A percentile compares a stretch with the other conserved stretches of the same genome.
Conservation (phyloP, 805 yeast genomes). For the Yarrowia sp. region DNA sequence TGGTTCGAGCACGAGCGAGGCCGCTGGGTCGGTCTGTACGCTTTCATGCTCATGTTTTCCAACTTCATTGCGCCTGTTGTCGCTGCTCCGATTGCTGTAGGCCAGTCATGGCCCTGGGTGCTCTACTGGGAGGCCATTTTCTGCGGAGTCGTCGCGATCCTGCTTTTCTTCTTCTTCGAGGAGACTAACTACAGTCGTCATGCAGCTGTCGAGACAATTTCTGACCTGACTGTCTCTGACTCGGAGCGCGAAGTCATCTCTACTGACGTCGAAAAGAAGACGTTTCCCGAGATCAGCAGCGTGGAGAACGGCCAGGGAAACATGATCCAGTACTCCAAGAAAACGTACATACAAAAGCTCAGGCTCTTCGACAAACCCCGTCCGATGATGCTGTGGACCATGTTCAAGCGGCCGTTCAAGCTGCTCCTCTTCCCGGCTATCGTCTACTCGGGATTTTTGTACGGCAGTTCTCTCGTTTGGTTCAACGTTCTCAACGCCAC, state of each 20-base stretch:
- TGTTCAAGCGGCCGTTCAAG: conserved; percentile 15
- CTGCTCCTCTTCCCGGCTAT: conserved; percentile 8
- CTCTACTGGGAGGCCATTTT: conserved; percentile 26
- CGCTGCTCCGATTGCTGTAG: conserved; percentile 8
- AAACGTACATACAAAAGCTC: conserved; percentile 25
- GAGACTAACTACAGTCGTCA: conserved; percentile 18
- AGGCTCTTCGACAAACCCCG: conserved; percentile 10
- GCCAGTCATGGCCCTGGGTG: conserved; percentile 28
- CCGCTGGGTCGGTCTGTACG: conserved; percentile 67
- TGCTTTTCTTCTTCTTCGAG: conserved; percentile 21
- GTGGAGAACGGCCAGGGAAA: neutral
- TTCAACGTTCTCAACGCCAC: conserved; percentile 25
- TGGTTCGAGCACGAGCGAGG: conserved; percentile 78
- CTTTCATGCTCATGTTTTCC: conserved; percentile 51
- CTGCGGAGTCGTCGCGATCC: neutral
- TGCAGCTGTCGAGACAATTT: too few species aligned
- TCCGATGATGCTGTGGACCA: neutral
- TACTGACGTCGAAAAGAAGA: neutral
- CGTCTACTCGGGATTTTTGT: conserved; percentile 16
- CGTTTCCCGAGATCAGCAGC: neutral
- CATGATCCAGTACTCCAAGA: neutral
- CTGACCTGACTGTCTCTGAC: neutral
- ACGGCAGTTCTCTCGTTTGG: conserved; percentile 10
- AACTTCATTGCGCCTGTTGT: conserved; percentile 4
- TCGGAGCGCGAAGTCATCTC: neutral